Base-by-base conservation (phyloP, 495 filamentous ascomycete genomes). In the Aspergillus sclerotioniger region DNA sequence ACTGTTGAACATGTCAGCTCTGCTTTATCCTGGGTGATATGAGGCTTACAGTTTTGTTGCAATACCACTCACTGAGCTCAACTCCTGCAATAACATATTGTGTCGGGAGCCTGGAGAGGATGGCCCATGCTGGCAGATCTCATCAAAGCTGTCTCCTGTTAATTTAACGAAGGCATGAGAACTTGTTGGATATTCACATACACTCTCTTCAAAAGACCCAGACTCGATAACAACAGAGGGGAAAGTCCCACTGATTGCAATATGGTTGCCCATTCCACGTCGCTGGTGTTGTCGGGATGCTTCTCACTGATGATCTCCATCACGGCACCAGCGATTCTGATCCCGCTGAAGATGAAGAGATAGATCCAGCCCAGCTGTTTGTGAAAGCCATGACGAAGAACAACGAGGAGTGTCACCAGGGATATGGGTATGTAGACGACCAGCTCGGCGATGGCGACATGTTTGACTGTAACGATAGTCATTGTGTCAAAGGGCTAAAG, bases 341-440 rank as follows among this genome's bases (percentile, higher is more conserved):
- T 44, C 3, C 2, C 55, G 41, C 53, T 16, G 35, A 64, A 61
- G 15, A 64, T 64, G 16, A 15, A 48, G 46, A 61, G 58, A 33
- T 64, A 64, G 10, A 58, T 64, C 62, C 62, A 62, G 48, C 60
- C 56, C 28, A 62, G 35, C 29, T 58, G 54, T 39, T 55, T 64
- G 50, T 61, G 58, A 19, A 60, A 57, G 31, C 53, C 58, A 48
- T 58, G 57, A 31, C 58, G 58, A 17, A 61, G 35, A 19, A 61
- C 54, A 3, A 61, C 55, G 8, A 60, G 47, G 4, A 64, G 51
- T 0, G 62, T 46, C 28, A 58, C n/a, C 6, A 62, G 15, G 4
- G 60, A 46, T 19, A 53, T 54, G 13, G 56, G 60, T 12, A 62
- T 62, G 47, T 62, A 64, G 32, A 64, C 50, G 3, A 64, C 51